Conservation (phyloP, 768 basidiomycete genomes). For the Pseudohyphozyma bogoriensis region DNA sequence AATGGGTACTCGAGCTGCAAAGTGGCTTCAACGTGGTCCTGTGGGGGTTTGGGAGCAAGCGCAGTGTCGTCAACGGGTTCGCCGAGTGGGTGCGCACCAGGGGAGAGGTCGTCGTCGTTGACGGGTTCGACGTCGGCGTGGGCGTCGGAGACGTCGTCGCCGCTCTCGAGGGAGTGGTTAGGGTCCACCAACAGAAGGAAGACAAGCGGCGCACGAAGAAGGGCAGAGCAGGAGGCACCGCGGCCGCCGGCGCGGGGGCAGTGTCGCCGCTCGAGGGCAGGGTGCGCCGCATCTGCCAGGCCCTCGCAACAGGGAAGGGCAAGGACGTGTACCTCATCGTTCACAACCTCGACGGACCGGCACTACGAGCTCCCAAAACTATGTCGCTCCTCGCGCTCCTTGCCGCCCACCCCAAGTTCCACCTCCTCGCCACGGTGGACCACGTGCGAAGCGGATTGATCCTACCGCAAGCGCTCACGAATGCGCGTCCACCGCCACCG, state of each 20-base stretch:
- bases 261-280: slow-evolving; percentile 50
- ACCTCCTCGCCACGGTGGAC: slow-evolving; percentile 75
- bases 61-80: slow-evolving; percentile 62
- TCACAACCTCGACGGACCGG: slow-evolving; percentile 76
- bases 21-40: slow-evolving; percentile 81
- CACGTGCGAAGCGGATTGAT: slow-evolving; percentile 72
- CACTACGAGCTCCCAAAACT: slow-evolving; percentile 55
- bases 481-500: slow-evolving; percentile 4
- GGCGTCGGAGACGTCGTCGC: slow-evolving; percentile 53
- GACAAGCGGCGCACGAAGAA: slow-evolving; percentile 1
- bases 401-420: slow-evolving; percentile 62
- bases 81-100: slow-evolving; percentile 46
- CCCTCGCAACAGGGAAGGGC: slow-evolving; percentile 44
- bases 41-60: slow-evolving; percentile 85
- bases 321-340: slow-evolving; percentile 61
- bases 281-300: slow-evolving; percentile 54
- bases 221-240: neutral
- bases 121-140: slow-evolving; percentile 64
- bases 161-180: slow-evolving; percentile 23
- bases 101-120: slow-evolving; percentile 66
- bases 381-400: slow-evolving; percentile 61
- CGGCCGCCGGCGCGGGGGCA: slow-evolving; percentile 31
- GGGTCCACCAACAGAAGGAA: neutral
- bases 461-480: slow-evolving; percentile 55
- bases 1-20: slow-evolving; percentile 59